Percentiles rank a stretch among this genome's conserved stretches.
phyloP scores from a whole-genome alignment of 2,329 filamentous ascomycete genomes.

The Clarireedia homoeocarpa region DNA sequence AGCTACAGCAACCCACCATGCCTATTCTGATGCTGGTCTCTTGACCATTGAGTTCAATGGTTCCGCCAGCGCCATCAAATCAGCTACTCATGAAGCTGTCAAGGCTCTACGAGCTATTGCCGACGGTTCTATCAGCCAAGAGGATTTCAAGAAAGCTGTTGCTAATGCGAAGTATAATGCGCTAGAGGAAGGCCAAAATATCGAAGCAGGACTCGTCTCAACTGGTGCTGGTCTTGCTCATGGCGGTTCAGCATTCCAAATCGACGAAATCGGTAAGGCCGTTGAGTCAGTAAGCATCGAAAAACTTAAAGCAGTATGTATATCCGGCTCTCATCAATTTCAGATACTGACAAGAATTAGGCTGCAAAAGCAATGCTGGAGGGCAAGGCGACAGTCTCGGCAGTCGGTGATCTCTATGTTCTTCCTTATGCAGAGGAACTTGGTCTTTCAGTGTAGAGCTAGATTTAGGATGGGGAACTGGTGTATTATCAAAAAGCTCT shows the following conservation, averaged over 20 bases:
- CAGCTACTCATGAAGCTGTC: constrained; percentile 68
- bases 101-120: constrained; percentile 77
- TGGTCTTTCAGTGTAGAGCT: constrained; percentile 80
- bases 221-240: constrained; percentile 80
- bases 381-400: constrained; percentile 79
- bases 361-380: constrained; percentile 81
- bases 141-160: constrained; percentile 86
- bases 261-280: constrained; percentile 69
- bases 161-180: constrained; percentile 90
- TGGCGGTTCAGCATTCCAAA: constrained; percentile 74
- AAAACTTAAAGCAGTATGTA: constrained; percentile 75
- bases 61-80: constrained; percentile 61
- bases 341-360: constrained; percentile 41
- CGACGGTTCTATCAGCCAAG: constrained; percentile 65
- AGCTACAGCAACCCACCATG: constrained; percentile 66
- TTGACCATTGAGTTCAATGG: constrained; percentile 77
- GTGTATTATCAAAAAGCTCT: constrained; percentile 31
- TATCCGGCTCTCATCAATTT: not conserved
- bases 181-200: constrained; percentile 72
- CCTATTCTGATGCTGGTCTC: constrained; percentile 92
- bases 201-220: constrained; percentile 68
- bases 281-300: constrained; percentile 77
- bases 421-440: constrained; percentile 92
- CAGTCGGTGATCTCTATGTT: constrained; percentile 84
- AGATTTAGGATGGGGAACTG: constrained; percentile 12